Conservation (phyloP, 1,284 basidiomycete species). For the Amylostereum areolatum region DNA sequence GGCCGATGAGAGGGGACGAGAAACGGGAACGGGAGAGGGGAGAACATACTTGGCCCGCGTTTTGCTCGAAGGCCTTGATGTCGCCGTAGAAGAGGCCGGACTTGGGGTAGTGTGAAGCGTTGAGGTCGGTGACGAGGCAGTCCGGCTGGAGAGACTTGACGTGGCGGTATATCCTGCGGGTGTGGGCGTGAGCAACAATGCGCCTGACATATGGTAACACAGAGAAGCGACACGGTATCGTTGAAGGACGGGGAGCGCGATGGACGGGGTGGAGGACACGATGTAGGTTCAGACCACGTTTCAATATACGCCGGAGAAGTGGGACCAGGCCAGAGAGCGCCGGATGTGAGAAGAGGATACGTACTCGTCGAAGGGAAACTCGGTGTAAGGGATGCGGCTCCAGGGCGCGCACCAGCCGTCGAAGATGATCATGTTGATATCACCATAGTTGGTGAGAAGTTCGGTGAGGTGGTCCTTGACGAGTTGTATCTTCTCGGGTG, state of each 20-base stretch:
- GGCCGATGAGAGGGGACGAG: not conserved
- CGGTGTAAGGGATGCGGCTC: conserved; percentile 10
- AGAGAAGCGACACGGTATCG: too few relatives aligned
- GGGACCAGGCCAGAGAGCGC: too few relatives aligned
- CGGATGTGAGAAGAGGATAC: not conserved
- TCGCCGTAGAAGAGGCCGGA: conserved; percentile 8
- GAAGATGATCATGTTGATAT: conserved; percentile 8
- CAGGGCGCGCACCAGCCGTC: conserved; percentile 10
- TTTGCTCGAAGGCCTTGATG: conserved; percentile 11
- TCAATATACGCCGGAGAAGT: too few relatives aligned
- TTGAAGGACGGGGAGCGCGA: too few relatives aligned
- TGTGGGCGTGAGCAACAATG: not conserved
- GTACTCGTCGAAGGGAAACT: conserved; percentile 7
- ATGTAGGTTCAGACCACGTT: too few relatives aligned
- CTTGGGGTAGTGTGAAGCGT: conserved; percentile 6
- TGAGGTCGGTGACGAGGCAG: conserved; percentile 10
- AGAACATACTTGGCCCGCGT: conserved; percentile 3
- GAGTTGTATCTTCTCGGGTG: conserved; percentile 6
- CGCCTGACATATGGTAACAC: too few relatives aligned
- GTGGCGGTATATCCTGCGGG: conserved; percentile 5
- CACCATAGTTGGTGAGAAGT: conserved; percentile 8
- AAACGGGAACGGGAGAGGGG: not conserved
- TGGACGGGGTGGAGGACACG: too few relatives aligned
- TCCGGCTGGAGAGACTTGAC: conserved; percentile 7
- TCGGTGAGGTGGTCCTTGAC: conserved; percentile 9